phyloP scores from a whole-genome alignment of 2,329 filamentous ascomycete species.

The Periglandula ipomoeae region DNA sequence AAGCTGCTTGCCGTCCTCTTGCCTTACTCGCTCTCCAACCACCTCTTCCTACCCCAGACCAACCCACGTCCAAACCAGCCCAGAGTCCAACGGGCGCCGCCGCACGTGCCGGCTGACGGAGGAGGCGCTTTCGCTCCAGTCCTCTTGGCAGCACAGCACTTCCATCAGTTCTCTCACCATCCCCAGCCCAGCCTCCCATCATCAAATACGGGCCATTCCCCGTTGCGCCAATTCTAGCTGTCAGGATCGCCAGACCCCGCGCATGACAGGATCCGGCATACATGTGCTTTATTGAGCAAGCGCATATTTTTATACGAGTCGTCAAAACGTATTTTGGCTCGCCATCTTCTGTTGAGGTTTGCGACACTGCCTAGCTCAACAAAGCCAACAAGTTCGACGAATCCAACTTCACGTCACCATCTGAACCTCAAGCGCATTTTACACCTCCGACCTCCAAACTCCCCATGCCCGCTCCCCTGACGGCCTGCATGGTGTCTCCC shows the following conservation, averaged over 20 bases:
- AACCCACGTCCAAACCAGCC: background rate
- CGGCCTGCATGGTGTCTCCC: background rate
- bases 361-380: background rate
- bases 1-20: too few species aligned
- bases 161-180: background rate
- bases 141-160: background rate
- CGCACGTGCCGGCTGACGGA: slow-evolving; percentile 3
- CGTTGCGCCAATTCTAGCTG: background rate
- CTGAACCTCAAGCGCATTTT: background rate
- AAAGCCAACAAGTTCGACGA: background rate
- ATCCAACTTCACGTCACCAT: background rate
- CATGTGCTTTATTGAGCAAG: background rate
- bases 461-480: background rate
- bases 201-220: background rate
- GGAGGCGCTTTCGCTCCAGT: background rate
- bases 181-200: background rate
- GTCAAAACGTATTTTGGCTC: too few species aligned
- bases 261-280: background rate
- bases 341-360: background rate
- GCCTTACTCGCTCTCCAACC: too few species aligned
- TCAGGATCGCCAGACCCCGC: background rate
- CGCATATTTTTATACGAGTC: background rate
- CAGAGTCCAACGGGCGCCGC: background rate
- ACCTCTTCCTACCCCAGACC: too few species aligned
- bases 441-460: background rate